Evolutionary conservation across 2,329 filamentous ascomycete genomes (phyloP).

Genomic region (Epichloe bromicola): DNA sequence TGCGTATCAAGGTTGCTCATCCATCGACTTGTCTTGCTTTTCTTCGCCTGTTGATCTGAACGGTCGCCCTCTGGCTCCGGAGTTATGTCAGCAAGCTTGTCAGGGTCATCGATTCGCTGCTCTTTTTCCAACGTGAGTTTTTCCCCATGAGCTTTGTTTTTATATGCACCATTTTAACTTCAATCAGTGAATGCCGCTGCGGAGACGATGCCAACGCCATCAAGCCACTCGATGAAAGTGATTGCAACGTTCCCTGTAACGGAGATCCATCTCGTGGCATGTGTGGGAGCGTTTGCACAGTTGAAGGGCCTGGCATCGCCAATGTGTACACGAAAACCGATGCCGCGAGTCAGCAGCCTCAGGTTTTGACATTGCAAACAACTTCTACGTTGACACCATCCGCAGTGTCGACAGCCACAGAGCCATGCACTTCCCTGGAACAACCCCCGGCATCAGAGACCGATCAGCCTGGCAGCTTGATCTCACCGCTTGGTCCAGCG

Average conservation of each 20-base stretch:
- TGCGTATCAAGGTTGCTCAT: slow-evolving; percentile 16
- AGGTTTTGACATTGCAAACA: slow-evolving; percentile 2
- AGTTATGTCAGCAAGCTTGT: slow-evolving; percentile 17
- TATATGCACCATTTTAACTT: slow-evolving; percentile 1
- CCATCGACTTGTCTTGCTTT: slow-evolving; percentile 16
- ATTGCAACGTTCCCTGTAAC: slow-evolving; percentile 20
- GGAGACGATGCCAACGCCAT: slow-evolving; percentile 20
- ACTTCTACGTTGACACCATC: slow-evolving; percentile 3
- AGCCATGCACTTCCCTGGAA: background rate
- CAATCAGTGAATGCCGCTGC: slow-evolving; percentile 21
- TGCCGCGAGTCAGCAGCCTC: slow-evolving; percentile 4
- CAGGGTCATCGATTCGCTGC: slow-evolving; percentile 16
- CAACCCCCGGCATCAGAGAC: background rate
- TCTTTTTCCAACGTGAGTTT: slow-evolving; percentile 19
- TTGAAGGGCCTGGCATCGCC: slow-evolving; percentile 15
- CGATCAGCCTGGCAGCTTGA: background rate
- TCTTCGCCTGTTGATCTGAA: slow-evolving; percentile 12
- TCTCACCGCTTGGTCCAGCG: slow-evolving; percentile 7
- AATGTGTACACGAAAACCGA: slow-evolving; percentile 19
- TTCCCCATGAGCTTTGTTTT: no score
- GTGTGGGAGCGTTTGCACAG: slow-evolving; percentile 20
- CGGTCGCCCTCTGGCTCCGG: slow-evolving; percentile 12
- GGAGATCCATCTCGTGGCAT: slow-evolving; percentile 16
- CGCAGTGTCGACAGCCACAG: slow-evolving; percentile 1
- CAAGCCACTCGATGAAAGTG: slow-evolving; percentile 14